A percentile compares a stretch with the other conserved stretches of the same genome.
Conservation (phyloP, 2,329 filamentous ascomycete genomes). For the Knoxdaviesia capensis region DNA sequence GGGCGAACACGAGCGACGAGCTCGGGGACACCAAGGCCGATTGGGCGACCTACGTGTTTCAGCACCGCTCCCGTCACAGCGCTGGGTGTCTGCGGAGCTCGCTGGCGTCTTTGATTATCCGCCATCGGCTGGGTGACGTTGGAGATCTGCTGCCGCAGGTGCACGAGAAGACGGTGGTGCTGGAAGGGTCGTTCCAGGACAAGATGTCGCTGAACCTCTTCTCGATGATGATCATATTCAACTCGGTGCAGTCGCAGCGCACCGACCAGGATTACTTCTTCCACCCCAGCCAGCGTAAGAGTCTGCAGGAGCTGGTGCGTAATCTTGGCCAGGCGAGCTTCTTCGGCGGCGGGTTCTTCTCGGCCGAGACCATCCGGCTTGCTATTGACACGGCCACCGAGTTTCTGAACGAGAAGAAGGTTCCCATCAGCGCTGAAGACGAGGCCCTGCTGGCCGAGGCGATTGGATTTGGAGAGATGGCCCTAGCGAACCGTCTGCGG, state of each 20-base stretch:
- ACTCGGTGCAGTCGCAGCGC: conserved; percentile 73
- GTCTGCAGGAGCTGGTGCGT: conserved; percentile 45
- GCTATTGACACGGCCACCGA: conserved; percentile 44
- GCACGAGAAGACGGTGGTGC: conserved; percentile 46
- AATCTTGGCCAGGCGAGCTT: conserved; percentile 75
- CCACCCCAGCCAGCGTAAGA: conserved; percentile 49
- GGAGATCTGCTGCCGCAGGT: conserved; percentile 49
- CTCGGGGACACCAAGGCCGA: conserved; percentile 37
- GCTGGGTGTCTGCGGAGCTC: conserved; percentile 42
- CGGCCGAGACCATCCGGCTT: conserved; percentile 36
- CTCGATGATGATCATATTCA: conserved; percentile 64
- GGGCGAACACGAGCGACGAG: conserved; percentile 40
- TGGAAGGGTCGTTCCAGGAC: conserved; percentile 73
- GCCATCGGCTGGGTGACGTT: conserved; percentile 58
- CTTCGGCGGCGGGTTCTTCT: conserved; percentile 64
- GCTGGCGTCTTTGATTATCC: conserved; percentile 62
- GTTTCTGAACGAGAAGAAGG: conserved; percentile 44
- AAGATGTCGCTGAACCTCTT: conserved; percentile 70
- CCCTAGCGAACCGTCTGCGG: conserved; percentile 42
- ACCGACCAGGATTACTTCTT: conserved; percentile 79
- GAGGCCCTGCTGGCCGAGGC: conserved; percentile 38
- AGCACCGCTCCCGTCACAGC: conserved; percentile 23
- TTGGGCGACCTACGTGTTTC: conserved; percentile 56
- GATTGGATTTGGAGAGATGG: conserved; percentile 40
- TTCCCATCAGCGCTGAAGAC: conserved; percentile 41